Evolutionary conservation across 306 rosid genomes (phyloP), one percentile per base, ranked within the genome.

Genomic region (Pterocarpus macrocarpus): DNA sequence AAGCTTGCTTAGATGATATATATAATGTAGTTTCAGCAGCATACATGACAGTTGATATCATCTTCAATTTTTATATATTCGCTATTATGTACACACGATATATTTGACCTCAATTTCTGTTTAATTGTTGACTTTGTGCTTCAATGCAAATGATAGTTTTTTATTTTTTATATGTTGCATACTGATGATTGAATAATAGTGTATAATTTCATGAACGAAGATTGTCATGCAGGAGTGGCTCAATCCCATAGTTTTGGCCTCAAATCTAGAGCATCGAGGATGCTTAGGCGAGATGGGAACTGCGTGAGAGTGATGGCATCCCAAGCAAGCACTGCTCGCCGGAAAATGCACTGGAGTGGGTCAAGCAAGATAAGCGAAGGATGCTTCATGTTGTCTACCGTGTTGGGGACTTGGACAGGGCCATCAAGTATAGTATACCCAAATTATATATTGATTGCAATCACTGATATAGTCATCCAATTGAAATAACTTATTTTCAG

Each of bases 351-450:
- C 93, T 90, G 0, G 98, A 95, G 83, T 95, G 99, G 99, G 99
- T 93, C 33, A 95, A 90, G 75, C 83, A 91, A 63, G 99, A 95
- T 71, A 95, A 93, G 70, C 70, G 98, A 65, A 89, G 99, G 84
- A 47, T 93, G 90, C 93, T 95, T 44, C 99, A 93, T 72, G 99
- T 95, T 68, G 99, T 95, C 8, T 95, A 95, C 83, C 94, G 96
- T 35, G 98, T 95, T 59, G 99, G 97, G 36, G 99, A 95, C 84
- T 69, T 95, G 91, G 98, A 95, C 81, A 89, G 90, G 82, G 93
- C 99, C 83, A 95, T 95, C 65, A 95, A 95, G 99, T 95, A 92
- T 71, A 5, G 8, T 17, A 63, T 5, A 5, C 5, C 1, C 5
- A 5, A 4, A 4, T 43, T 9, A 43, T 30, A 45, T 2, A 22